Percentiles rank a stretch among this genome's conserved stretches.
phyloP scores from a whole-genome alignment of 768 basidiomycete species.

The Mycena amicta region DNA sequence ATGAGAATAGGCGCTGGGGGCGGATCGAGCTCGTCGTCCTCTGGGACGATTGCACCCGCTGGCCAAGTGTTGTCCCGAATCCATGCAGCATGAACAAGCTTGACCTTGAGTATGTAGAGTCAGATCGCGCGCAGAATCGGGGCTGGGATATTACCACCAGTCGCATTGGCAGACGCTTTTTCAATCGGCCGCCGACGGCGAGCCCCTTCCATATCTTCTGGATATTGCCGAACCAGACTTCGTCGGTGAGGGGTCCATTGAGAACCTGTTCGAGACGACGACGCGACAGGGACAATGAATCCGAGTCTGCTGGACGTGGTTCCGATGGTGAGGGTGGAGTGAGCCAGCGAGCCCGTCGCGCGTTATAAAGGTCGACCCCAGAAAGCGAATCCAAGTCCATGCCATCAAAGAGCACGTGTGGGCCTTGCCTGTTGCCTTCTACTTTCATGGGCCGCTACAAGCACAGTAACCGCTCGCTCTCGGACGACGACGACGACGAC shows the following conservation, averaged over 20 bases:
- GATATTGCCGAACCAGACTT: conserved; percentile 58
- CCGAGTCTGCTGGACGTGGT: conserved; percentile 18
- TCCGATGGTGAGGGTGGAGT: conserved; percentile 29
- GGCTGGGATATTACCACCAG: conserved; percentile 54
- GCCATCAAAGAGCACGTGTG: conserved; percentile 4
- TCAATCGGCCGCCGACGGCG: conserved; percentile 57
- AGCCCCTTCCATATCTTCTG: conserved; percentile 68
- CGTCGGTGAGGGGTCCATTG: conserved; percentile 48
- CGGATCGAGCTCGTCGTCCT: conserved; percentile 51
- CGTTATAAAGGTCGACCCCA: conserved; percentile 65
- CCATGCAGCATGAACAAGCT: conserved; percentile 76
- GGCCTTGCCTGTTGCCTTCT: conserved; percentile 21
- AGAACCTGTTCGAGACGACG: conserved; percentile 56
- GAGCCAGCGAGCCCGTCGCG: conserved; percentile 67
- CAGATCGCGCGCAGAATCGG: conserved; percentile 20
- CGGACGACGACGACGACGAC: conserved; percentile 73
- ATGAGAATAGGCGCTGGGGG: conserved; percentile 18
- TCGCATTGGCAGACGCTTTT: conserved; percentile 60
- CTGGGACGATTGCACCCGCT: conserved; percentile 56
- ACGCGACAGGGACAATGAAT: conserved; percentile 38
- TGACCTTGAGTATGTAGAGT: conserved; percentile 50
- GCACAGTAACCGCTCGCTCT: conserved; percentile 74
- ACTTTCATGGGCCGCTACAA: conserved; percentile 45
- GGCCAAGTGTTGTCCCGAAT: conserved; percentile 80
- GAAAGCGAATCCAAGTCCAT: conserved; percentile 13